Base-by-base conservation (phyloP, 345 rosid species). In the Bruguiera sexangula region DNA sequence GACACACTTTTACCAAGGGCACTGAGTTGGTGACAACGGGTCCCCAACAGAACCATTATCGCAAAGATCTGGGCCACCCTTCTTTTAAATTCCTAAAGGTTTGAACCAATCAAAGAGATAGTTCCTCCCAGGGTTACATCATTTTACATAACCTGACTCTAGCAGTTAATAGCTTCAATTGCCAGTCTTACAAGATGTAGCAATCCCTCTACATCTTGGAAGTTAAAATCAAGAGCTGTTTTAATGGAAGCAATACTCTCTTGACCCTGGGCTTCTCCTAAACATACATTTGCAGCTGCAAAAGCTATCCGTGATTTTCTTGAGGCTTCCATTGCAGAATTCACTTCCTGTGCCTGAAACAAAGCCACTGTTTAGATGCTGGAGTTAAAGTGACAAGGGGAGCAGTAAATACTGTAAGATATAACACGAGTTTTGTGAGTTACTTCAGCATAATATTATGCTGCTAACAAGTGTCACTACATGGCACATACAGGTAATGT, bases 291-390 rank as follows among this genome's bases (percentile, higher is more conserved):
- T 75, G 85, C 89, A 73, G 89, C 89, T 39, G 81, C 82, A 77
- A 90, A 84, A 30, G 99, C 89, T 73, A 63, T 69, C 53, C 75
- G 84, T 50, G 97, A 89, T 80, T 87, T 96, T 77, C 89, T 90
- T n/a, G 99, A 85, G 71, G 99, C 99, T 70, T 92, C 98, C 96
- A 96, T 88, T 39, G 97, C 98, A 81, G 75, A 80, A 79, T 76
- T 84, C 67, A 90, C 89, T 60, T 96, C 86, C 68, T 90, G 97
- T 16, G 87, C 65, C 99, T 96, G 92, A 68, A 82, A 78, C 48
- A 54, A 50, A 67, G 72, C 51, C 66, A 67, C 37, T 15, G 18
- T 18, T 7, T 4, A 2, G 30, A 39, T 60, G 19, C 10, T 26
- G 22, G 16, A 20, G 27, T 20, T 46, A 52, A 58, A 60, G 59